Evolutionary conservation across 345 rosid species (phyloP).

Genomic region (Rhodamnia rubescens): DNA sequence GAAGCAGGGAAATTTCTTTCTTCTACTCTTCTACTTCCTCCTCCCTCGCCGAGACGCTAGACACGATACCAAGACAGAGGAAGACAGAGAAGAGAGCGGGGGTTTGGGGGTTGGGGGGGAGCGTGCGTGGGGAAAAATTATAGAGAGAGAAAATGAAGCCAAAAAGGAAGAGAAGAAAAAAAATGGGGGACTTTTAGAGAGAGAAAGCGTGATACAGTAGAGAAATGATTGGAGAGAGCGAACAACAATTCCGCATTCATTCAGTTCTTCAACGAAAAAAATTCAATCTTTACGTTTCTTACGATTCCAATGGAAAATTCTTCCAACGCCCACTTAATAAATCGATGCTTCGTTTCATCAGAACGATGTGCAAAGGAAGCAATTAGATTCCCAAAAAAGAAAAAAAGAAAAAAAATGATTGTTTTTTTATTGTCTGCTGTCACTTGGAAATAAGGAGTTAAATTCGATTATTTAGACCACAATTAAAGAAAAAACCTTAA

Average conservation of each 20-base stretch:
- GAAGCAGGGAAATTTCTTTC: slow-evolving; percentile 65
- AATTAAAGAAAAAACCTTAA: background rate
- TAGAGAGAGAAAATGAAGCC: background rate
- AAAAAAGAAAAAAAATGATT: background rate
- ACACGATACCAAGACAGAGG: background rate
- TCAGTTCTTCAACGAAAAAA: background rate
- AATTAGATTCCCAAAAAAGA: background rate
- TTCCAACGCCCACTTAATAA: background rate
- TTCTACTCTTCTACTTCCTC: slow-evolving; percentile 83
- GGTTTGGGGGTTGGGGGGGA: background rate
- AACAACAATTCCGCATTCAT: background rate
- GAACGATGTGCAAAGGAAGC: background rate
- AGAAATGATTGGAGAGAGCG: slow-evolving; percentile 8
- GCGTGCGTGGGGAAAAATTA: background rate
- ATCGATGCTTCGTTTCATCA: background rate
- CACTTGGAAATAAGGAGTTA: background rate
- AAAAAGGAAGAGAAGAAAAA: background rate
- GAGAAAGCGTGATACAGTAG: background rate
- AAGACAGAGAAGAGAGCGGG: background rate
- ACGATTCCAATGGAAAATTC: background rate
- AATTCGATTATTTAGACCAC: background rate
- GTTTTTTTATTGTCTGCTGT: too few species aligned
- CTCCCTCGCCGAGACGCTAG: slow-evolving; percentile 67
- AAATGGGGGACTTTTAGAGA: background rate
- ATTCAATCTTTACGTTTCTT: background rate